Percentiles rank a stretch among this genome's conserved stretches.
Evolutionary conservation across 768 basidiomycete genomes (phyloP).

Genomic region (Cyclocybe aegerita): DNA sequence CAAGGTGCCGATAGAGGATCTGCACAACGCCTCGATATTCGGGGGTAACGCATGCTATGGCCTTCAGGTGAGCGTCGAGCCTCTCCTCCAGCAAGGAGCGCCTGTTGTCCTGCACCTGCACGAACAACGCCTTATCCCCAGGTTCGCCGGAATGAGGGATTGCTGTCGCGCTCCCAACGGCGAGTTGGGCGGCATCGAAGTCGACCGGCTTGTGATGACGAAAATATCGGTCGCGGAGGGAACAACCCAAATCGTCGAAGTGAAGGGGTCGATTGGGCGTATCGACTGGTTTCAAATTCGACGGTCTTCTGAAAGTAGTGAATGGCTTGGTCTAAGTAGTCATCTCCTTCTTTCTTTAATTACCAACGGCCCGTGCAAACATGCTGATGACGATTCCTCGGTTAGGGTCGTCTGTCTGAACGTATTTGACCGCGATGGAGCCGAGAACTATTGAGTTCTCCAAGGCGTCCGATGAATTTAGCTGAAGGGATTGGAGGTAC

Average conservation of each 20-base stretch:
- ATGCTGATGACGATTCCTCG: slow-evolving; percentile 11
- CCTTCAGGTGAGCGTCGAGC: slow-evolving; percentile 6
- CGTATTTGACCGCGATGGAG: slow-evolving; percentile 11
- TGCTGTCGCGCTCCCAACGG: slow-evolving; percentile 1
- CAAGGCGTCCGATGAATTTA: not conserved
- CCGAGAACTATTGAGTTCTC: slow-evolving; percentile 6
- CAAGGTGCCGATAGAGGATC: slow-evolving; percentile 8
- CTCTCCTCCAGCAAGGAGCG: slow-evolving; percentile 2
- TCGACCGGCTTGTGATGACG: not conserved
- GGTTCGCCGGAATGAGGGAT: slow-evolving; percentile 11
- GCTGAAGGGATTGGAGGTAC: slow-evolving; percentile 1
- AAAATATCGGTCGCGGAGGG: slow-evolving; percentile 9
- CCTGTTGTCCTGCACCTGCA: not conserved
- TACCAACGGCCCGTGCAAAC: slow-evolving; percentile 12
- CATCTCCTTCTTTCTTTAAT: slow-evolving; percentile 1
- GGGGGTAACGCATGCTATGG: slow-evolving; percentile 1
- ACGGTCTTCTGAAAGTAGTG: slow-evolving; percentile 15
- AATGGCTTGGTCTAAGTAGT: slow-evolving; percentile 12
- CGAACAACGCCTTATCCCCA: slow-evolving; percentile 5
- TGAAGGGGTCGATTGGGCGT: slow-evolving; percentile 10
- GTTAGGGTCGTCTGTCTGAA: slow-evolving; percentile 16
- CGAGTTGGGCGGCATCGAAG: slow-evolving; percentile 3
- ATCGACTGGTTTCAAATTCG: slow-evolving; percentile 7
- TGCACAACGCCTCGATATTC: slow-evolving; percentile 9
- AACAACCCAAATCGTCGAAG: slow-evolving; percentile 13